A percentile compares a stretch with the other conserved stretches of the same genome.
Conservation (phyloP, 2,329 filamentous ascomycete species). For the Colletotrichum magnum region DNA sequence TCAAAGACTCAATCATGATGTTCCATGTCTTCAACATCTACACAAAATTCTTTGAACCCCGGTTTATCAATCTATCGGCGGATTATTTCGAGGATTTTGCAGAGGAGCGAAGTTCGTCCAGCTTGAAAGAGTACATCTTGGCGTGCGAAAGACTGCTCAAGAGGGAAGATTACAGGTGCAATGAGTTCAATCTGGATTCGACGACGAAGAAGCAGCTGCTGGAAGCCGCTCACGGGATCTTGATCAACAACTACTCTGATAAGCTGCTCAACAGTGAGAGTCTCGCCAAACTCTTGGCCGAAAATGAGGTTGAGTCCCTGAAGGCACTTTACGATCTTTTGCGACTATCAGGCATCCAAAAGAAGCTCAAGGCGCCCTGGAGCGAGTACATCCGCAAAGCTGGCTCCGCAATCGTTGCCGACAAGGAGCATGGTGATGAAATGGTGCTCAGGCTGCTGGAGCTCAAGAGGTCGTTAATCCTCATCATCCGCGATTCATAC, state of each 20-base stretch:
- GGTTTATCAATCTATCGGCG: conserved; percentile 77
- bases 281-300: conserved; percentile 80
- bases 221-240: conserved; percentile 77
- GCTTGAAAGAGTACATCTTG: conserved; percentile 82
- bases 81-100: conserved; percentile 80
- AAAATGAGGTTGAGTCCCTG: conserved; percentile 78
- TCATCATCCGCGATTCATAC: conserved; percentile 84
- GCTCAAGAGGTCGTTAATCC: conserved; percentile 84
- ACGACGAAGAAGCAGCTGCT: conserved; percentile 86
- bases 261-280: conserved; percentile 77
- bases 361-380: conserved; percentile 80
- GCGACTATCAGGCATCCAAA: conserved; percentile 77
- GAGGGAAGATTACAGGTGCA: conserved; percentile 81
- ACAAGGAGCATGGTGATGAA: conserved; percentile 81
- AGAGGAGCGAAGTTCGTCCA: conserved; percentile 72
- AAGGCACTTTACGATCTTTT: conserved; percentile 85
- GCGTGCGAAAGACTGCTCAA: conserved; percentile 78
- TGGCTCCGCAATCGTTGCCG: conserved; percentile 83
- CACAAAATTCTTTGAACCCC: conserved; percentile 82
- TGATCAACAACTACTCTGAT: conserved; percentile 78
- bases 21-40: conserved; percentile 90
- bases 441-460: conserved; percentile 90
- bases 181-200: conserved; percentile 84
- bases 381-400: conserved; percentile 82
- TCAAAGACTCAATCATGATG: conserved; percentile 84